Evolutionary conservation across 2,329 filamentous ascomycete species (phyloP).

Genomic region (Reticulascus tulasneorum): DNA sequence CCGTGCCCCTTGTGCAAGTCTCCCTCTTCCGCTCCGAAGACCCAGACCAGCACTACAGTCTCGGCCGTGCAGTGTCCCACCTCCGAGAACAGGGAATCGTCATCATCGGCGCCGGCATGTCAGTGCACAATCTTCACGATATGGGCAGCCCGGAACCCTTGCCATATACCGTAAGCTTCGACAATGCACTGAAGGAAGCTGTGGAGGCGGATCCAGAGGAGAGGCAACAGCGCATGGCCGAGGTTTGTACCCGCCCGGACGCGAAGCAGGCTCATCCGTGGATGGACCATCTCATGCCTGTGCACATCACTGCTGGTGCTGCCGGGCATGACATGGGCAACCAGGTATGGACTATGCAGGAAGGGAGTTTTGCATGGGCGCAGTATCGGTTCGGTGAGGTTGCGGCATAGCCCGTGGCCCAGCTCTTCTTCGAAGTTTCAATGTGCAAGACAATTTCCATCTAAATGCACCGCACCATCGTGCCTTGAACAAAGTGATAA

Average conservation of each 20-base stretch:
- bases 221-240: constrained; percentile 35
- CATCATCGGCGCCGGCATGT: constrained; percentile 71
- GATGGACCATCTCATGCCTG: constrained; percentile 48
- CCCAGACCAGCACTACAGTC: constrained; percentile 60
- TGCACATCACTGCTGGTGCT: constrained; percentile 43
- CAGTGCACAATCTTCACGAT: constrained; percentile 66
- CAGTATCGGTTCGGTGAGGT: constrained; percentile 43
- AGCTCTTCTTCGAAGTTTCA: no score
- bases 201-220: constrained; percentile 37
- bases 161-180: constrained; percentile 59
- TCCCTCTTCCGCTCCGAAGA: constrained; percentile 64
- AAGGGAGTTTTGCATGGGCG: constrained; percentile 41
- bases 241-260: constrained; percentile 35
- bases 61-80: constrained; percentile 62
- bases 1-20: constrained; percentile 68
- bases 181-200: constrained; percentile 43
- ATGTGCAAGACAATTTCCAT: no score
- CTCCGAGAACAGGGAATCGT: constrained; percentile 65
- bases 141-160: constrained; percentile 41
- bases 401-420: no score
- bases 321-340: constrained; percentile 37
- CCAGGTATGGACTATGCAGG: constrained; percentile 42
- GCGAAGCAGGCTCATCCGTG: constrained; percentile 44
- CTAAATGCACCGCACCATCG: no score
- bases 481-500: no score